Base-by-base conservation (phyloP, 805 yeast species). In the Saccharomyces eubayanus region DNA sequence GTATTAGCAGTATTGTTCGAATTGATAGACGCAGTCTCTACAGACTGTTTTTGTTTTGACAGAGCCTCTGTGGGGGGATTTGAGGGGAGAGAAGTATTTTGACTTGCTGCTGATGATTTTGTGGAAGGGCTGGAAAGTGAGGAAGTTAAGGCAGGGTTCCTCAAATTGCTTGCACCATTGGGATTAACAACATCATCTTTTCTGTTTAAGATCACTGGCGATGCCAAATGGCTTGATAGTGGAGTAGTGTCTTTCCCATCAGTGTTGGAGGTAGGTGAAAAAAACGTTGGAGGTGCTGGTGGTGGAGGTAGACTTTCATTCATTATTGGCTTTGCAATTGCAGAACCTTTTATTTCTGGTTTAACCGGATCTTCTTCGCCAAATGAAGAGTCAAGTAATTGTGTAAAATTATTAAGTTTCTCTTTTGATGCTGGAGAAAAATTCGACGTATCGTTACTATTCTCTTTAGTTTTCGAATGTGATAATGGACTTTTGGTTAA, bases 371-470 rank as follows among this genome's bases (percentile, higher is more conserved):
- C 56, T n/a, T 48, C 53, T 24, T 56, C 57, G 2, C 56, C 61
- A 49, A 66, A 68, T 1, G 67, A 58, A 30, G 58, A 51, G 28
- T 65, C 64, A 24, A 68, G 43, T 50, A 65, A 55, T 29, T 66
- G 63, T 2, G 68, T 59, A 49, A 65, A 65, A 41, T 57, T 64
- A 48, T 56, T 58, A 29, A 66, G 45, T 28, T 63, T 66, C 12
- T 58, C 67, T 41, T 62, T 65, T 1, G 68, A 63, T 8, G 62
- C 57, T 8, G 70, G 70, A 5, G 72, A 68, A 24, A 53, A 65
- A 64, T 14, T 62, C 65, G 11, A 55, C n/a, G n/a, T 31, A 3
- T 21, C 36, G 28, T 20, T 12, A 12, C 6, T 20, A 20, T 10
- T 41, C 30, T 8, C 30, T n/a, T 5, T 29, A 24, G 20, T 31